These are phyloP conservation scores for Hymenoscyphus fructigenus DNA, from an alignment of 2,329 filamentous ascomycete species.

Conservation along the genomic window DNA sequence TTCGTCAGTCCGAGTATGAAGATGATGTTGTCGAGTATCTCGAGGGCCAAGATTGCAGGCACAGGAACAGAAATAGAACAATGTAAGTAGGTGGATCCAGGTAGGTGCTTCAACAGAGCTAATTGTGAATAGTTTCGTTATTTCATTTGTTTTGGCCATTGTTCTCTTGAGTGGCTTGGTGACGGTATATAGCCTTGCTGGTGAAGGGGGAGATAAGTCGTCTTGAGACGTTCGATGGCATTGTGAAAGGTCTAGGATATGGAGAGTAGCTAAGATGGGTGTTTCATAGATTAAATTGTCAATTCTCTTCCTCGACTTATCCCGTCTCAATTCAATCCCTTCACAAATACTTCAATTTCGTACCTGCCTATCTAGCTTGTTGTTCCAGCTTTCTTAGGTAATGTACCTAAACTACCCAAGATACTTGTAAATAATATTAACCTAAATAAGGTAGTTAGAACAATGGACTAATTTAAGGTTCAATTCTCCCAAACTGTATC, in stretches of 20 bases:
- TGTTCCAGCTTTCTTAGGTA: too few relatives aligned
- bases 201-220: not conserved
- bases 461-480: not conserved
- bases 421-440: too few relatives aligned
- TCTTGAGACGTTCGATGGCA: not conserved
- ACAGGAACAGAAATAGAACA: not conserved
- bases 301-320: not conserved
- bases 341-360: too few relatives aligned
- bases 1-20: not conserved
- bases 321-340: too few relatives aligned
- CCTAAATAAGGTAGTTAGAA: too few relatives aligned
- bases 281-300: not conserved
- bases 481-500: too few relatives aligned
- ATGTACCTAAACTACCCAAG: too few relatives aligned
- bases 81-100: not conserved
- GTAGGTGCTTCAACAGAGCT: not conserved
- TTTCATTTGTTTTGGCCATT: not conserved
- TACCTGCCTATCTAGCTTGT: too few relatives aligned
- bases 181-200: not conserved
- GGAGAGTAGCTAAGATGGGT: not conserved
- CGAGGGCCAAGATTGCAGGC: not conserved
- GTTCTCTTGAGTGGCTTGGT: not conserved
- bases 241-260: not conserved
- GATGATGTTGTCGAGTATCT: slow-evolving; percentile 1
- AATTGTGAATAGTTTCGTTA: not conserved